These are phyloP conservation scores for Camptophora hylomeconis DNA, from an alignment of 2,329 filamentous ascomycete genomes.

Conservation along the genomic window DNA sequence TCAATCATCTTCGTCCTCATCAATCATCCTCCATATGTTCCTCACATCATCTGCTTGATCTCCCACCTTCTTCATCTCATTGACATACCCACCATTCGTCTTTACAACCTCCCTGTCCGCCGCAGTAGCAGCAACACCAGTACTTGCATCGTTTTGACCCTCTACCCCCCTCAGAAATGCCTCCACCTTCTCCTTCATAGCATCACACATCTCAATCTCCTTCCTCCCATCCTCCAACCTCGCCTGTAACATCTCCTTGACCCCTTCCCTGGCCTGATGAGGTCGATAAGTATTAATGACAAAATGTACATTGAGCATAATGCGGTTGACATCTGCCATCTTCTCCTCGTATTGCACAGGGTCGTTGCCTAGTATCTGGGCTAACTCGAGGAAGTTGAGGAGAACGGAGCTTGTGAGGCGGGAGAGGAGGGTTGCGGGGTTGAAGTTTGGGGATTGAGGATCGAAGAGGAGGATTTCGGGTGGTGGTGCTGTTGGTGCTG, in stretches of 20 bases:
- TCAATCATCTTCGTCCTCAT: no score
- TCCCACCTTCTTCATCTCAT: constrained; percentile 16
- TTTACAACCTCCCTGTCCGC: background rate
- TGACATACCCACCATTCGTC: background rate
- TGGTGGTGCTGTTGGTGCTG: constrained; percentile 25
- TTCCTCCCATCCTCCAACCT: constrained; percentile 58
- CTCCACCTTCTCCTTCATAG: constrained; percentile 56
- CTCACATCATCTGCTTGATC: constrained; percentile 4
- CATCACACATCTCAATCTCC: constrained; percentile 67
- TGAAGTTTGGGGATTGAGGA: constrained; percentile 34
- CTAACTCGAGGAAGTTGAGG: constrained; percentile 76
- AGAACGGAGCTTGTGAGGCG: constrained; percentile 72
- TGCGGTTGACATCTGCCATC: constrained; percentile 61
- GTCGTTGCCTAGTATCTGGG: constrained; percentile 55
- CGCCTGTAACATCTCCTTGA: constrained; percentile 79
- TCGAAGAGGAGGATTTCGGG: constrained; percentile 46
- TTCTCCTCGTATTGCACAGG: constrained; percentile 43
- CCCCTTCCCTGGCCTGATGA: constrained; percentile 77
- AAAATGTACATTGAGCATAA: constrained; percentile 86
- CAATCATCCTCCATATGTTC: no score
- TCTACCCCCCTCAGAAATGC: constrained; percentile 22
- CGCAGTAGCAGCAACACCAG: constrained; percentile 11
- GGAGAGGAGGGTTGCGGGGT: constrained; percentile 46
- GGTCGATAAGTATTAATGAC: constrained; percentile 89
- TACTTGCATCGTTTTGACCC: constrained; percentile 1